Percentiles rank a stretch among this genome's conserved stretches.
Conservation (phyloP, 2,329 filamentous ascomycete species). For the Fusarium sp. region DNA sequence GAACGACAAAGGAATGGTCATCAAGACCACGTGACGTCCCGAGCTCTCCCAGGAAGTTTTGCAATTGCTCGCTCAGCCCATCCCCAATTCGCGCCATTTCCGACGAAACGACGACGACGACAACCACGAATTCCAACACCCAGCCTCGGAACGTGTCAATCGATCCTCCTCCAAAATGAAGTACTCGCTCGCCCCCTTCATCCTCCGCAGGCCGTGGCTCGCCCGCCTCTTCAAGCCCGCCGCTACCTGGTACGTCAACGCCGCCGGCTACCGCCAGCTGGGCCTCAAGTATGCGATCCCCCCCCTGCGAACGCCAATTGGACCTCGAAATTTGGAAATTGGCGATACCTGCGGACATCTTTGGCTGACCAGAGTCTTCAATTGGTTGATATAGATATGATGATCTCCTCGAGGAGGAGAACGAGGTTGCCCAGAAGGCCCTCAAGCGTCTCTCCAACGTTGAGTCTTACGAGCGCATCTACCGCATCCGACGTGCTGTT, state of each 20-base stretch:
- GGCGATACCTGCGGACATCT: background rate
- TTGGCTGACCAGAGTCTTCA: constrained; percentile 38
- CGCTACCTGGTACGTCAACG: constrained; percentile 87
- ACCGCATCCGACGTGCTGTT: constrained; percentile 93
- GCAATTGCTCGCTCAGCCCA: constrained; percentile 43
- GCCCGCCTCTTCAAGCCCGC: constrained; percentile 78
- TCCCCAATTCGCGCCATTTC: constrained; percentile 49
- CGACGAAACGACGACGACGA: constrained; percentile 40
- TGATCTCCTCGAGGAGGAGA: constrained; percentile 94
- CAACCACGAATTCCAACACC: constrained; percentile 29
- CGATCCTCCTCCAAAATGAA: constrained; percentile 65
- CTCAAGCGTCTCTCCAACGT: constrained; percentile 90
- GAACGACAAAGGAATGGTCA: constrained; percentile 41
- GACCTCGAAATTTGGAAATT: background rate
- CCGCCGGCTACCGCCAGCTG: constrained; percentile 91
- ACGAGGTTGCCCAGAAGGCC: constrained; percentile 83
- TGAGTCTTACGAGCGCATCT: constrained; percentile 96
- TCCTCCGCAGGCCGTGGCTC: constrained; percentile 88
- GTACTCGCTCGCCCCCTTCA: constrained; percentile 76
- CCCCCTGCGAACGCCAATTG: constrained; percentile 33
- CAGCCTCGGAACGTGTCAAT: constrained; percentile 40
- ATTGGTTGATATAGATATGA: constrained; percentile 72
- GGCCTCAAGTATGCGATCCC: constrained; percentile 77
- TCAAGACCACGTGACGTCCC: constrained; percentile 49
- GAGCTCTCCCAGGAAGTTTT: constrained; percentile 46